Base-by-base conservation (phyloP, 768 basidiomycete species). In the Suillus occidentalis region DNA sequence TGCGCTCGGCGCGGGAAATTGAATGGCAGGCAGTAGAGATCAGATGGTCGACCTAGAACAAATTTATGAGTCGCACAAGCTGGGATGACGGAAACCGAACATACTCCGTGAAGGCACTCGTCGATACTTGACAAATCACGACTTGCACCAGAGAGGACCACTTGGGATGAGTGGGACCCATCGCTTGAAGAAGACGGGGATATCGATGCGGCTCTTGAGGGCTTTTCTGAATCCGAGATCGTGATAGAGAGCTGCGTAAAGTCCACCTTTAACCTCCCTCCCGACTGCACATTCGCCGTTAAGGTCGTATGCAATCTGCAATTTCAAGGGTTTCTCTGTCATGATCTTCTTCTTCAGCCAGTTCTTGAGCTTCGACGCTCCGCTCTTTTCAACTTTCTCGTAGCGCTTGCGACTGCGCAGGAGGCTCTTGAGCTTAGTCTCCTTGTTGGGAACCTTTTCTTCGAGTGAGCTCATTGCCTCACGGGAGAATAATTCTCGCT, bases 261-360 rank as follows among this genome's bases (percentile, higher is more conserved):
- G n/a, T 76, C 70, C 63, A 66, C 65, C 66, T 78, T 78, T 81
- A 31, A 76, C 76, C 43, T 77, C 64, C 62, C 72, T 68, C 22
- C 79, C 82, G 12, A 83, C 82, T 16, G 76, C 75, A 59, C 80
- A 83, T 31, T 70, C 66, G 63, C 79, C 78, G 49, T 83, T 80
- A 28, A 83, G 70, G 16, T 82, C 82, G 28, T 78, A 71, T 25
- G 78, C 77, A 28, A 84, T 72, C 63, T 81, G 77, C 13, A 82
- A 66, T 59, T 72, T 80, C 16, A 72, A 62, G 2, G 76, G 68
- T n/a, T 78, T 79, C 28, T 80, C 78, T 3, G 77, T 72, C 9
- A 76, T 68, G 36, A 89, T 79, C 66, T 88, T 88, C 67, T 84
- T 85, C 75, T 82, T 86, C 70, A 87, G 75, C 89, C 89, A 90